Conservation (phyloP, 2,329 filamentous ascomycete species). For the Trichoderma sp. region DNA sequence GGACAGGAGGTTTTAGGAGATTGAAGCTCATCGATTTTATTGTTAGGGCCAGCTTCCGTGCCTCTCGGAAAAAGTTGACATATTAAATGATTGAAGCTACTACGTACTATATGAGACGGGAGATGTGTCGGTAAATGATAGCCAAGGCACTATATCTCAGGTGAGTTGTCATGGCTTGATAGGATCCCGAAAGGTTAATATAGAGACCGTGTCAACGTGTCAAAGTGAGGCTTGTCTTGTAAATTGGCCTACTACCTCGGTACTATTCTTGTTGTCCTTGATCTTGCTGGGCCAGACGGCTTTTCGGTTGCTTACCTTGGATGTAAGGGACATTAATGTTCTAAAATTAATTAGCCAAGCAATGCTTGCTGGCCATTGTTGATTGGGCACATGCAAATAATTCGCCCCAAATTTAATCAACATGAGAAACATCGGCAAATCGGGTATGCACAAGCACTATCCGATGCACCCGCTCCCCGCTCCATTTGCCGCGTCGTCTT, state of each 20-base stretch:
- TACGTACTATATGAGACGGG: not conserved
- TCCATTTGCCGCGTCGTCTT: not conserved
- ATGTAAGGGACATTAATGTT: not conserved
- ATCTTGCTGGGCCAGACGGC: not conserved
- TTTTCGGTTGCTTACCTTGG: not conserved
- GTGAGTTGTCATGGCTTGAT: not conserved
- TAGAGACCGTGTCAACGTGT: not conserved
- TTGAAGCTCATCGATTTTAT: not conserved
- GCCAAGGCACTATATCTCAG: not conserved
- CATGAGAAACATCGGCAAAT: not conserved
- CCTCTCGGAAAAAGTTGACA: not conserved
- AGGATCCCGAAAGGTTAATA: no score
- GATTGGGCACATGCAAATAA: not conserved
- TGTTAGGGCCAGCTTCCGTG: not conserved
- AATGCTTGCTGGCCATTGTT: not conserved
- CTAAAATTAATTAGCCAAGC: not conserved
- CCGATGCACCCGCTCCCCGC: not conserved
- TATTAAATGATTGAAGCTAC: not conserved
- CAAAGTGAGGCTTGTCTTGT: not conserved
- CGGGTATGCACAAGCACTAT: not conserved
- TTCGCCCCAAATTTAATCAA: not conserved
- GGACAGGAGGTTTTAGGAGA: not conserved
- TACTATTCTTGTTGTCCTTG: not conserved
- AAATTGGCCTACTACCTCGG: not conserved
- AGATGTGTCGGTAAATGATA: not conserved